These are phyloP conservation scores for Salix brachista DNA, from an alignment of 345 rosid genomes.

Conservation along the genomic window DNA sequence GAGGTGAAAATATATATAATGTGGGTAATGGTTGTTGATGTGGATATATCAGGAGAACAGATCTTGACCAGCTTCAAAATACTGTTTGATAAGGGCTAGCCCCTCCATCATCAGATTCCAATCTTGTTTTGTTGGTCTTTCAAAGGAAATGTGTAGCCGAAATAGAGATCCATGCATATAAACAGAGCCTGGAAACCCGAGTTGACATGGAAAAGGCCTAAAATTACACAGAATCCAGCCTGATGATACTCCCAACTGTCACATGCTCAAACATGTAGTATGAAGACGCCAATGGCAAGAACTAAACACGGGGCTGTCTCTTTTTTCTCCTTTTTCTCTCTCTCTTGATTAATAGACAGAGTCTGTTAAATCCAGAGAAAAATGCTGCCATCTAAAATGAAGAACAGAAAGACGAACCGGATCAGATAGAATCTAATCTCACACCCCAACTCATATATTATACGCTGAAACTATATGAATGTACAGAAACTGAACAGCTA, in stretches of 20 bases:
- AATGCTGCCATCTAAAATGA: not conserved
- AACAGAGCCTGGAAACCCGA: not conserved
- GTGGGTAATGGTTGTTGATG: too few relatives aligned
- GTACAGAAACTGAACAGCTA: not conserved
- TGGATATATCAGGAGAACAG: not conserved
- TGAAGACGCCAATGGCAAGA: too few relatives aligned
- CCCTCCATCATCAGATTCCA: not conserved
- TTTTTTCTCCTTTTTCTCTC: too few relatives aligned
- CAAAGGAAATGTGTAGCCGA: not conserved
- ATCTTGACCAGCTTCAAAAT: not conserved
- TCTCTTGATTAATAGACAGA: not conserved
- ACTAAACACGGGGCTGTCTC: too few relatives aligned
- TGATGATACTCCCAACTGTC: too few relatives aligned
- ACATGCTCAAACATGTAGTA: too few relatives aligned
- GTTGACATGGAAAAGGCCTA: too few relatives aligned
- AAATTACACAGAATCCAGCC: too few relatives aligned
- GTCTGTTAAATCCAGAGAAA: not conserved
- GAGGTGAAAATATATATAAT: not conserved
- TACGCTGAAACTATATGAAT: not conserved
- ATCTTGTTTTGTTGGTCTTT: not conserved
- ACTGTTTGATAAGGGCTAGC: not conserved
- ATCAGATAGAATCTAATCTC: not conserved
- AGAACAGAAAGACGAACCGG: not conserved
- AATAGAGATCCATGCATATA: not conserved
- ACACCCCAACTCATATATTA: not conserved